Conservation (phyloP, 2,329 filamentous ascomycete species). For the Cladosporium sp. region DNA sequence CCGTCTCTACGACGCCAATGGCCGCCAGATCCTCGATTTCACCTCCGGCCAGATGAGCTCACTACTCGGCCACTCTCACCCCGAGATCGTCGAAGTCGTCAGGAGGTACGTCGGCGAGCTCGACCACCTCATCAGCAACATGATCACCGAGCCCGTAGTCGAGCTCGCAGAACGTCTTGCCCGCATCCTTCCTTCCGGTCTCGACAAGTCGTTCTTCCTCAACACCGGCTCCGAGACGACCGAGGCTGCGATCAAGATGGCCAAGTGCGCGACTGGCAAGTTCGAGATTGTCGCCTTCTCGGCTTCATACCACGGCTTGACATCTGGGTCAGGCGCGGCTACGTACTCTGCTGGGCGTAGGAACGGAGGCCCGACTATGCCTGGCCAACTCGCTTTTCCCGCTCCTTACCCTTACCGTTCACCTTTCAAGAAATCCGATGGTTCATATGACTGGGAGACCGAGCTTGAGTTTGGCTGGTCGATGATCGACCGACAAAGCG, state of each 20-base stretch:
- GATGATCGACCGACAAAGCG: conserved; percentile 60
- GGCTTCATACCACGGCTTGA: conserved; percentile 64
- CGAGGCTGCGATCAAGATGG: conserved; percentile 65
- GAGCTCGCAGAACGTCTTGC: conserved; percentile 53
- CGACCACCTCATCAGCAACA: conserved; percentile 59
- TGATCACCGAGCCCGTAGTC: conserved; percentile 58
- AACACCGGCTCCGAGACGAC: conserved; percentile 55
- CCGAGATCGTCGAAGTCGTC: conserved; percentile 58
- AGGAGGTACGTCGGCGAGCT: conserved; percentile 50
- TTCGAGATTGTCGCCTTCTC: conserved; percentile 64
- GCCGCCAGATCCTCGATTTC: conserved; percentile 54
- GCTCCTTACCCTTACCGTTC: conserved; percentile 64
- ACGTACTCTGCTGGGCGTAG: conserved; percentile 57
- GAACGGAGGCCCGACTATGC: conserved; percentile 50
- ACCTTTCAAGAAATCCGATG: conserved; percentile 59
- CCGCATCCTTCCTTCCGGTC: conserved; percentile 46
- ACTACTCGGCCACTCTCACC: conserved; percentile 57
- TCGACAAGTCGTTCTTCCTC: conserved; percentile 59
- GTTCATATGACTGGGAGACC: conserved; percentile 64
- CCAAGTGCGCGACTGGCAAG: conserved; percentile 64
- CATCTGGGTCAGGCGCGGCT: conserved; percentile 52
- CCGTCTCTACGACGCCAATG: conserved; percentile 46
- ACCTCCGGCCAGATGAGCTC: conserved; percentile 62
- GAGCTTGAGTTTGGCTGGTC: conserved; percentile 64
- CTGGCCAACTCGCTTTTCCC: conserved; percentile 59